phyloP scores from a whole-genome alignment of 202 grass and related monocot species.

The Miscanthus sacchariflorus region DNA sequence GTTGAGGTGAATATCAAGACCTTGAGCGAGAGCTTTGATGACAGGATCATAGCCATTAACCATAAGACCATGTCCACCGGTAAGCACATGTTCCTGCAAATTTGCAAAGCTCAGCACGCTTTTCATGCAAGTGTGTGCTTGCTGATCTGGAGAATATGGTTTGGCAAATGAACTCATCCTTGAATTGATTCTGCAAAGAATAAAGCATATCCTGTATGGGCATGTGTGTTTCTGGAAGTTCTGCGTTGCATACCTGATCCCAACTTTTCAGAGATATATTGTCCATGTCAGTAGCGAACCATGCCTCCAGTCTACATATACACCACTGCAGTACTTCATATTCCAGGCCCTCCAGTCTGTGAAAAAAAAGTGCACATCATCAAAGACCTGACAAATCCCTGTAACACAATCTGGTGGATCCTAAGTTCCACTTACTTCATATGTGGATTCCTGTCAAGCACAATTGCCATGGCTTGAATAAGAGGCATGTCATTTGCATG shows the following conservation, averaged over 20 bases:
- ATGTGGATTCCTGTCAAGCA: constrained; percentile 79
- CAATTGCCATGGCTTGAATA: constrained; percentile 86
- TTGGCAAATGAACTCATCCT: constrained; percentile 9
- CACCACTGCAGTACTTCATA: constrained; percentile 99
- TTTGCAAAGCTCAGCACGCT: constrained; percentile 20
- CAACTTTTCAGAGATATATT: constrained; percentile 95
- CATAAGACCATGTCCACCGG: constrained; percentile 98
- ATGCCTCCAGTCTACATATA: constrained; percentile 95
- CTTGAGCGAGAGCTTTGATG: constrained; percentile 87
- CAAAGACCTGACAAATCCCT: background rate
- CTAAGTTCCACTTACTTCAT: constrained; percentile 63
- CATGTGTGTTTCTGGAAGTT: background rate
- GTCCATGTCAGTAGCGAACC: constrained; percentile 90
- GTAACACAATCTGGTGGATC: background rate
- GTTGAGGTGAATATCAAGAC: constrained; percentile 89
- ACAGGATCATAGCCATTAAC: constrained; percentile 97
- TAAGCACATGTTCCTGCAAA: constrained; percentile 95
- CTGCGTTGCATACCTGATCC: constrained; percentile 77
- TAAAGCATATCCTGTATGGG: background rate
- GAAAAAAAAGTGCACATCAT: constrained; percentile 40
- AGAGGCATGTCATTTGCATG: constrained; percentile 86
- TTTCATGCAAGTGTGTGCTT: background rate
- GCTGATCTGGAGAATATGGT: background rate
- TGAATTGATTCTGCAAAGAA: background rate
- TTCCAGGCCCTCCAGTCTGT: constrained; percentile 74